These are phyloP conservation scores for Podila clonocystis DNA, from an alignment of 192 early-diverging fungal genomes.

Conservation along the genomic window DNA sequence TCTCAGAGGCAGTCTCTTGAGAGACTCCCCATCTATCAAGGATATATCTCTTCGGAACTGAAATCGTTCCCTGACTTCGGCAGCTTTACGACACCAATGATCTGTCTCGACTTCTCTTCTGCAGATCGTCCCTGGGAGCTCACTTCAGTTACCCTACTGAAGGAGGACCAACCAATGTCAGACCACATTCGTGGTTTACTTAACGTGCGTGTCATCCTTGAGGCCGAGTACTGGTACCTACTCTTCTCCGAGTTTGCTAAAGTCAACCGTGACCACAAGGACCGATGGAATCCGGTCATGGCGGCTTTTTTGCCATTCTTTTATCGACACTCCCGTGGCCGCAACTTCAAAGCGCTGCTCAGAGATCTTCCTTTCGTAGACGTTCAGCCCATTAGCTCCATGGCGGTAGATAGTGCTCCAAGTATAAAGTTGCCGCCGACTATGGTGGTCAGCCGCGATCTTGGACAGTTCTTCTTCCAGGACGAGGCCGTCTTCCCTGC, in stretches of 20 bases:
- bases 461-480: not conserved
- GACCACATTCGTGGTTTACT: not conserved
- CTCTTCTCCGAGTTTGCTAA: not conserved
- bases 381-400: no score
- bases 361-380: no score
- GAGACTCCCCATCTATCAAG: slow-evolving; percentile 7
- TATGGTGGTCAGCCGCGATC: not conserved
- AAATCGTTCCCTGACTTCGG: not conserved
- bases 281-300: slow-evolving; percentile 18
- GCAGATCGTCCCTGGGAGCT: slow-evolving; percentile 12
- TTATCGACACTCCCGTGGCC: no score
- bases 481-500: slow-evolving; percentile 19
- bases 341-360: no score
- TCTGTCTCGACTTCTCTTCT: not conserved
- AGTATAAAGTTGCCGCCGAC: not conserved
- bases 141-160: not conserved
- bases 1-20: no score
- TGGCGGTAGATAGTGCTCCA: no score
- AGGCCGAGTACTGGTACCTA: slow-evolving; percentile 21
- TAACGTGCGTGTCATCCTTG: not conserved
- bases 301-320: no score
- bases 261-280: not conserved
- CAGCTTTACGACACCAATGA: not conserved
- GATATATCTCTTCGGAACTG: not conserved
- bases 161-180: slow-evolving; percentile 3